Evolutionary conservation across 176 grass and related monocot genomes (phyloP).

Genomic region (Triticum urartu): DNA sequence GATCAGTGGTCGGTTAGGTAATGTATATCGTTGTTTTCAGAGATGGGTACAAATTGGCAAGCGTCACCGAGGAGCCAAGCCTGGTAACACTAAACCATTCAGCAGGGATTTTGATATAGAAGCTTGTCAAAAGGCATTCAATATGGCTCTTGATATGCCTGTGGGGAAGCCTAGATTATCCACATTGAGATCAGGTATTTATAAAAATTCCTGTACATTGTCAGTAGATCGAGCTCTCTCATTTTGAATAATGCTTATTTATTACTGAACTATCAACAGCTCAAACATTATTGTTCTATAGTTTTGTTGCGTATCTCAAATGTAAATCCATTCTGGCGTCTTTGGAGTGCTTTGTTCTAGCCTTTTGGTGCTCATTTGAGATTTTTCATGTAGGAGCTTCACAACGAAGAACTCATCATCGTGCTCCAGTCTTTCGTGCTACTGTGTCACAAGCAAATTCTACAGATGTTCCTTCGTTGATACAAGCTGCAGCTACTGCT

Average conservation of each 20-base stretch:
- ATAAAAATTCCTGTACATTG: not conserved
- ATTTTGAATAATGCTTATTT: conserved; percentile 1
- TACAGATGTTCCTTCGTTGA: conserved; percentile 32
- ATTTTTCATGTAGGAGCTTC: conserved; percentile 26
- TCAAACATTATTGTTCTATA: not conserved
- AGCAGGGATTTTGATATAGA: conserved; percentile 27
- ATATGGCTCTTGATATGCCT: conserved; percentile 55
- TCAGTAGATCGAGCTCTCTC: not conserved
- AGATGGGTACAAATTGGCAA: conserved; percentile 67
- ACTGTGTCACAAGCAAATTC: conserved; percentile 32
- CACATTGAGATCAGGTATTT: conserved; percentile 43
- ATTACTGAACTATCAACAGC: not conserved
- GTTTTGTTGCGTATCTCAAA: not conserved
- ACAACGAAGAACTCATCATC: conserved; percentile 27
- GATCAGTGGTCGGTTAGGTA: not conserved
- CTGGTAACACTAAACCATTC: conserved; percentile 30
- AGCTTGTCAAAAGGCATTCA: conserved; percentile 55
- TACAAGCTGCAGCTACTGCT: conserved; percentile 84
- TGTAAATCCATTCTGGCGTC: not conserved
- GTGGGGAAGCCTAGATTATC: not conserved
- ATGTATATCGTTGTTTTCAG: conserved; percentile 40
- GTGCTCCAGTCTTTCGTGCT: conserved; percentile 8
- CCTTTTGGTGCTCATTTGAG: not conserved
- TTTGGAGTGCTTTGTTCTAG: not conserved
- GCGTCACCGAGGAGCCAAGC: conserved; percentile 39